Base-by-base conservation (phyloP, 345 rosid species). In the Syzygium jambos region DNA sequence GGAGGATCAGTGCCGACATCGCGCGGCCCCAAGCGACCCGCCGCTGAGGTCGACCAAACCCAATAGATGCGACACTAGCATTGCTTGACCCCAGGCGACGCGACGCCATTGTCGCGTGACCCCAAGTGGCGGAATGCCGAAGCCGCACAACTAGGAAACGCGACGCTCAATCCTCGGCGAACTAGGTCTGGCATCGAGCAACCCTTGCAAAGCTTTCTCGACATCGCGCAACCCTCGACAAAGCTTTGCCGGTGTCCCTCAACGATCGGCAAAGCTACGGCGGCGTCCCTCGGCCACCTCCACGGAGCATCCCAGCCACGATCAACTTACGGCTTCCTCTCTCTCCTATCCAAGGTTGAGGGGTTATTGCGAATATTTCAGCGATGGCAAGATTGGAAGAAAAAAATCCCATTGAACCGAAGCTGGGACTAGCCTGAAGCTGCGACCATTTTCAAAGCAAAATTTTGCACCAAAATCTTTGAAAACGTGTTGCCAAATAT, bases 181-280 rank as follows among this genome's bases (percentile, higher is more conserved):
- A 43, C 46, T 43, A 43, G 46, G 6, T 43, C 46, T 43, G 46
- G 46, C 46, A 43, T 43, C 46, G 46, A 43, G 46, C 46, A 43
- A 43, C 46, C 46, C 46, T 43, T 43, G 46, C 46, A 43, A 6
- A 43, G 46, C 46, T 43, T 43, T 43, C 46, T 43, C 46, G 46
- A 43, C 46, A 43, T 43, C 46, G 46, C 46, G 46, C 46, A 43
- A 43, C 46, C 46, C 46, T 43, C 7, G 6, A 43, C 46, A 43
- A 43, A 43, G 46, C 46, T 43, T 43, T 6, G 46, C 46, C 46
- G 46, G 46, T 43, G 46, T 43, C 46, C 0, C 9, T 23, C 27
- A 1, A 21, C 59, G 25, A 0, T 55, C 2, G 0, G 9, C 11
- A 0, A 55, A 1, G 59, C 59, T 55, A 12, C n/a, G 10, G 12